Conservation (phyloP, 148 eudicot genomes). For the Linanthus parryae region DNA sequence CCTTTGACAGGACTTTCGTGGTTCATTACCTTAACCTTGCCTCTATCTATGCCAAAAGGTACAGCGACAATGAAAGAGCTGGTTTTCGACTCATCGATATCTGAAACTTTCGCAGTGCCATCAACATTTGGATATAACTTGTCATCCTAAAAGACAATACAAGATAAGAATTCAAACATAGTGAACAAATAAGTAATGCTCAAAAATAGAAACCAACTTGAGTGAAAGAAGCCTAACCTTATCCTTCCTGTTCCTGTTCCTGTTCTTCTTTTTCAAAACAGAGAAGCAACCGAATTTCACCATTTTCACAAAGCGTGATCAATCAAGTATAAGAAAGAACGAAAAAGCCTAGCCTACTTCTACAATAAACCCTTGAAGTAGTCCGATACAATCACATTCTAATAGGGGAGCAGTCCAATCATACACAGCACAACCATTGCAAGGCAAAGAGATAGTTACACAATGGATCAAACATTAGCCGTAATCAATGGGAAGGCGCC, state of each 20-base stretch:
- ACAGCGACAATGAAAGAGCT: not conserved
- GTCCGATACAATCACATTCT: conserved; percentile 8
- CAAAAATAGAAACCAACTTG: not conserved
- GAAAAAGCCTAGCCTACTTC: conserved; percentile 8
- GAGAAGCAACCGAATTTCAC: conserved; percentile 46
- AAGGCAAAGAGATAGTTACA: conserved; percentile 9
- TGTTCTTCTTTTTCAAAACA: conserved; percentile 30
- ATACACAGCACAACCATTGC: not conserved
- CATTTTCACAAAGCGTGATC: conserved; percentile 22
- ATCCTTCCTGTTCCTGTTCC: conserved; percentile 51
- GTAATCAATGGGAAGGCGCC: conserved; percentile 71
- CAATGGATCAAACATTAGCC: conserved; percentile 51
- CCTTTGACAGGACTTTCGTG: conserved; percentile 40
- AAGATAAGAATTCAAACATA: too few species aligned
- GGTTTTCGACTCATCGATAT: conserved; percentile 6
- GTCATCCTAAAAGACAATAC: conserved; percentile 44
- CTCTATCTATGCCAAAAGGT: not conserved
- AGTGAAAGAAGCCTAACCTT: conserved; percentile 34
- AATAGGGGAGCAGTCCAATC: not conserved
- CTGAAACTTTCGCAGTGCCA: not conserved
- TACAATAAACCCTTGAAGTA: not conserved
- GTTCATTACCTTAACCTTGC: conserved; percentile 43
- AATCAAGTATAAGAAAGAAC: conserved; percentile 1
- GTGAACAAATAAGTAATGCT: not conserved
- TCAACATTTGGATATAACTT: conserved; percentile 16